Conservation (phyloP, 225 moss, liverwort and hornwort genomes). For the Sphagnum contortum region DNA sequence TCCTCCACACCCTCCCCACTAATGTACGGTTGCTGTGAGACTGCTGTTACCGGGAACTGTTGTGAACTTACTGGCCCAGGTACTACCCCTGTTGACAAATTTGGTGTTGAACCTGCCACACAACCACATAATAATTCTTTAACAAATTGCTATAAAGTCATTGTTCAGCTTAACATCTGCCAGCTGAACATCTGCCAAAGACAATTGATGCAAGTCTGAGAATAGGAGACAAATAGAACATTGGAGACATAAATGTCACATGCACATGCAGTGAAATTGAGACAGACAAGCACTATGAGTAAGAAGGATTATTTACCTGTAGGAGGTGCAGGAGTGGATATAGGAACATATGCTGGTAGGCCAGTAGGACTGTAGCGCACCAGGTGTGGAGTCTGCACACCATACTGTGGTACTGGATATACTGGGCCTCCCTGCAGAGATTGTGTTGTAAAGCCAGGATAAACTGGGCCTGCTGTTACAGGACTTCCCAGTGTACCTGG, state of each 20-base stretch:
- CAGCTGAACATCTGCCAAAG: no score
- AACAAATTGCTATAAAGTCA: no score
- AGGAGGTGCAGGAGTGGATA: slow-evolving; percentile 66
- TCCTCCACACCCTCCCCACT: slow-evolving; percentile 48
- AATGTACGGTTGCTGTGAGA: slow-evolving; percentile 38
- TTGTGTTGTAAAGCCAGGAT: slow-evolving; percentile 84
- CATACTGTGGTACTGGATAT: slow-evolving; percentile 77
- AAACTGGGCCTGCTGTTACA: slow-evolving; percentile 64
- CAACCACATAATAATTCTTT: slow-evolving; percentile 7
- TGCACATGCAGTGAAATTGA: neutral
- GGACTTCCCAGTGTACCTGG: slow-evolving; percentile 79
- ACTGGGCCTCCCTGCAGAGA: slow-evolving; percentile 87
- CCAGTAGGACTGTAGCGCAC: slow-evolving; percentile 68
- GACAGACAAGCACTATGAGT: neutral
- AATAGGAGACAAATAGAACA: no score
- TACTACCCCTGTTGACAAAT: slow-evolving; percentile 46
- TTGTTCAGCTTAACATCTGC: no score
- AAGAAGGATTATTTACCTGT: slow-evolving; percentile 49
- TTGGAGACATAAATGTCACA: no score
- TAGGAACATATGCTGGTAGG: slow-evolving; percentile 66
- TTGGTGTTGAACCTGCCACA: slow-evolving; percentile 56
- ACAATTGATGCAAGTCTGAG: no score
- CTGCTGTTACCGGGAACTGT: slow-evolving; percentile 36
- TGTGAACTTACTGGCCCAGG: slow-evolving; percentile 52
- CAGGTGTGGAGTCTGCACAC: slow-evolving; percentile 76